Evolutionary conservation across 495 filamentous ascomycete species (phyloP).

Genomic region (Xylaria intraflava): DNA sequence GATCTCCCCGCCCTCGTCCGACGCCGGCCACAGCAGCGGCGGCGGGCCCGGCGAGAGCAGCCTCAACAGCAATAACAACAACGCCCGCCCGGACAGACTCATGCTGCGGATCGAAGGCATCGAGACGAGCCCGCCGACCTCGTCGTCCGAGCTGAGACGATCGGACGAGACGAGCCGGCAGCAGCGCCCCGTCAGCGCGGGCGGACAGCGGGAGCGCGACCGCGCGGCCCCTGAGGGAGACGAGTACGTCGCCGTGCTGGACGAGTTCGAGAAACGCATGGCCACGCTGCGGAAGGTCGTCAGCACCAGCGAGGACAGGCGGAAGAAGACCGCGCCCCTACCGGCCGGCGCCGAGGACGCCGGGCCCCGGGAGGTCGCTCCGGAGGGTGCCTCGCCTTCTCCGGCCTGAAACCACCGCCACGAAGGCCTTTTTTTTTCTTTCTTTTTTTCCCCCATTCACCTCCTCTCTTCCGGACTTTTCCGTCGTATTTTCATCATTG

Average conservation of each 20-base stretch:
- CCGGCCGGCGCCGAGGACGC: not conserved
- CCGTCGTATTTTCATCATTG: too few relatives aligned
- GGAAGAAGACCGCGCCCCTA: conserved; percentile 17
- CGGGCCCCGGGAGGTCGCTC: not conserved
- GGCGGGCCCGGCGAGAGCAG: conserved; percentile 13
- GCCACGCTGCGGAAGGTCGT: conserved; percentile 42
- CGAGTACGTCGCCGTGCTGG: conserved; percentile 51
- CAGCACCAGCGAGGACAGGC: conserved; percentile 35
- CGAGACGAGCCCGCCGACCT: conserved; percentile 28
- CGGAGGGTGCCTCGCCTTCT: not conserved
- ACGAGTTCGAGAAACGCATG: conserved; percentile 64
- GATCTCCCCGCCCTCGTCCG: conserved; percentile 21
- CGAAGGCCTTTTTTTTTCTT: too few relatives aligned
- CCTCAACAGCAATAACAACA: conserved; percentile 16
- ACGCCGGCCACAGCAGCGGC: conserved; percentile 32
- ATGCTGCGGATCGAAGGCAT: conserved; percentile 66
- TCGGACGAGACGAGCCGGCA: conserved; percentile 23
- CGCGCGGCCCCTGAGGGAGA: conserved; percentile 15
- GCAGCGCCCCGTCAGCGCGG: conserved; percentile 18
- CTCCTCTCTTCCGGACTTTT: too few relatives aligned
- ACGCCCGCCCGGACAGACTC: conserved; percentile 32
- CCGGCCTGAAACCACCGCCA: not conserved
- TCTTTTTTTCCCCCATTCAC: too few relatives aligned
- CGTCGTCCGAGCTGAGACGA: conserved; percentile 12
- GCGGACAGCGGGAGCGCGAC: conserved; percentile 30